These are phyloP conservation scores for Eucalyptus curtisii DNA, from an alignment of 345 rosid genomes.

Conservation along the genomic window DNA sequence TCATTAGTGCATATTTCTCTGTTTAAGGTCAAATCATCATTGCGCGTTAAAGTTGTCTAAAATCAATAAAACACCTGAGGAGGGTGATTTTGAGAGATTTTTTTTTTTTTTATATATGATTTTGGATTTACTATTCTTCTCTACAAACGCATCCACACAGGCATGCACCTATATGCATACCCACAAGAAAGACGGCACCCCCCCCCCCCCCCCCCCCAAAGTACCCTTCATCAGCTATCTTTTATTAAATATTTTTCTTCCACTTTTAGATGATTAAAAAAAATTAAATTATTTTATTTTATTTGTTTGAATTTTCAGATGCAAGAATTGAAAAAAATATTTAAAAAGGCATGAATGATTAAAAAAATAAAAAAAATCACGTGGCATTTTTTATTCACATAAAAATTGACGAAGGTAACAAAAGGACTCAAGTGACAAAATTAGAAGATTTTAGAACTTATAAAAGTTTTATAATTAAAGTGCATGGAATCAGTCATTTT, in stretches of 20 bases:
- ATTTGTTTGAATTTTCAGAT: neutral
- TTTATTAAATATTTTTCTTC: neutral
- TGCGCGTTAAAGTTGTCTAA: neutral
- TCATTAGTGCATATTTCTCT: neutral
- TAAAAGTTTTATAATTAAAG: neutral
- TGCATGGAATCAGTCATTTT: neutral
- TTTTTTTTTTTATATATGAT: too few species aligned
- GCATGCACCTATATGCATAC: accelerated
- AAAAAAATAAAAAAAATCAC: neutral
- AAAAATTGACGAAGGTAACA: too few species aligned
- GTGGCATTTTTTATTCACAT: neutral
- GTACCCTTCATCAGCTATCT: neutral
- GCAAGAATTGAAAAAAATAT: neutral
- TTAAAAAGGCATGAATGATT: neutral
- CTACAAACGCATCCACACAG: neutral
- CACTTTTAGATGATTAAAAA: neutral
- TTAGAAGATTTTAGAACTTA: neutral
- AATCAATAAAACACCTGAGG: neutral
- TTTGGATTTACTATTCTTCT: too few species aligned
- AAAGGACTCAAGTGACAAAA: accelerated
- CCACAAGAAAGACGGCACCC: too few species aligned
- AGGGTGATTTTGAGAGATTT: neutral
- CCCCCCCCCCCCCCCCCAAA: neutral
- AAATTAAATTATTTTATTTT: too few species aligned
- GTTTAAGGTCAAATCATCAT: too few species aligned